phyloP scores from a whole-genome alignment of 306 rosid genomes.

The Cercis canadensis region DNA sequence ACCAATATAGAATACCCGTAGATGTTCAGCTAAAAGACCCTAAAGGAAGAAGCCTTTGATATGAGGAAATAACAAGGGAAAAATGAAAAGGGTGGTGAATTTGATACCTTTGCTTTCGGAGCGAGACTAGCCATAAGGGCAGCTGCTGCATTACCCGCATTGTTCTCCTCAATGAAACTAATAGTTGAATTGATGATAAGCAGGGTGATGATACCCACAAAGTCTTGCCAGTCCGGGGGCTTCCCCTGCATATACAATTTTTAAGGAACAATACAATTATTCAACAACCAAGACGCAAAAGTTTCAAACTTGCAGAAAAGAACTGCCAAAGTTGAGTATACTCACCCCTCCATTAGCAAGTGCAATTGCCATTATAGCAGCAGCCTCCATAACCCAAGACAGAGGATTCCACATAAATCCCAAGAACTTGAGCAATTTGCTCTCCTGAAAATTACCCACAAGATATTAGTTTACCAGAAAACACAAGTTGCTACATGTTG shows the following conservation, averaged over 20 bases:
- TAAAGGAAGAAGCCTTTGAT: neutral
- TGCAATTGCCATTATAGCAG: constrained; percentile 99
- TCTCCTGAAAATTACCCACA: constrained; percentile 71
- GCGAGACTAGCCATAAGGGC: constrained; percentile 99
- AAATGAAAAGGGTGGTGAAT: constrained; percentile 8
- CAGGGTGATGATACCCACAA: constrained; percentile 93
- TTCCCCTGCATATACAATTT: constrained; percentile 63
- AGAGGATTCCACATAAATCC: constrained; percentile 99
- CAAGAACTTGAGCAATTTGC: constrained; percentile 84
- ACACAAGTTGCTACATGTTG: neutral
- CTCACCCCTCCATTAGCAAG: constrained; percentile 99
- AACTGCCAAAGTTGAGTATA: constrained; percentile 27
- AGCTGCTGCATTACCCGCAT: constrained; percentile 98
- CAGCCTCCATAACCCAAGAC: constrained; percentile 99
- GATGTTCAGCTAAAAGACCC: neutral
- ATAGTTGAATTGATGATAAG: constrained; percentile 94
- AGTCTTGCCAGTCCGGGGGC: constrained; percentile 99
- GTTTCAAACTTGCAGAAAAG: neutral
- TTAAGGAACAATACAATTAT: constrained; percentile 25
- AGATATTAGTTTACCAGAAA: constrained; percentile 33
- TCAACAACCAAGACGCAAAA: constrained; percentile 21
- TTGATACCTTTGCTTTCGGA: constrained; percentile 91
- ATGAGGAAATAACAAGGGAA: neutral
- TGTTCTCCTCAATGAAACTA: constrained; percentile 97
- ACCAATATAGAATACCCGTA: constrained; percentile 20